Base-by-base conservation (phyloP, 2,329 filamentous ascomycete genomes). In the Alternaria sp. region DNA sequence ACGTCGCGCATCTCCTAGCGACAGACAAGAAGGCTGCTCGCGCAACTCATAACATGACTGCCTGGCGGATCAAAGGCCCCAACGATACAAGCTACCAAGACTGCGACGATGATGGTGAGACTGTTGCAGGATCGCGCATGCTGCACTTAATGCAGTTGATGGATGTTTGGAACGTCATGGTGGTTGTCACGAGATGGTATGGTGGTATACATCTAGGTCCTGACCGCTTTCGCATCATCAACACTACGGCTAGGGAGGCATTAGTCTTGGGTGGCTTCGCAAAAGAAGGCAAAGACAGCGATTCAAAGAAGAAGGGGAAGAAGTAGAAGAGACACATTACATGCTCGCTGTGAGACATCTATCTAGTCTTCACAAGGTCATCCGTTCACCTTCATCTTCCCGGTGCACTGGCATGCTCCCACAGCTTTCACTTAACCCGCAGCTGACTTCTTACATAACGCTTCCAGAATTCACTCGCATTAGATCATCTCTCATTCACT, bases 101-200 rank as follows among this genome's bases (percentile, higher is more conserved):
- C 80, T 97, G 91, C 76, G 92, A 99, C 73, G 96, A 99, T 74
- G 96, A 99, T 78, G 96, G 96, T 3, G 96, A 99, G 85, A 92
- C 92, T 25, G 96, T 96, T 6, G 96, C 96, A 0, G 96, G 96
- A 1, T 90, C 91, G 0, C 86, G 96, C 45, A 81, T 99, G 74
- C 81, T 98, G 64, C 93, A 97, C 81, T 83, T 99, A 28, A 91
- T 99, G 89, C 93, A 97, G 83, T 82, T 97, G 65, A 97, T 97
- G 92, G 92, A 94, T 74, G 85, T 96, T 11, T 97, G 94, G 93
- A 88, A 96, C 79, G 90, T 91, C 15, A 90, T 98, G 83, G 93
- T 99, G 0, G 91, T 99, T 4, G 95, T 99, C 26, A 93, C 92
- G 43, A 84, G 96, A 66, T 99, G 96, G 96, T 99, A 97, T 80